Conservation (phyloP, 495 filamentous ascomycete species). For the Aspergillus hancockii region DNA sequence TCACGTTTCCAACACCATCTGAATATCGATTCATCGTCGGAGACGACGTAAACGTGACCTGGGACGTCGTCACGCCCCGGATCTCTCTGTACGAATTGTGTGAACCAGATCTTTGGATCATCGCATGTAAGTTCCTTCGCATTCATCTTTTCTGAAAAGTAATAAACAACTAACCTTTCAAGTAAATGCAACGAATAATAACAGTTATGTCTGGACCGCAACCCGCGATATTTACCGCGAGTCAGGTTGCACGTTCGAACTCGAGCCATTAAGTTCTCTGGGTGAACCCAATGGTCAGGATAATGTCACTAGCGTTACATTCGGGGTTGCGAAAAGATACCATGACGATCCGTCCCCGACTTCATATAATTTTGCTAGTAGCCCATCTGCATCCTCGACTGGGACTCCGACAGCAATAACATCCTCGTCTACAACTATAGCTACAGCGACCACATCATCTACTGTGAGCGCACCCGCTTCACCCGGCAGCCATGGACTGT, state of each 20-base stretch:
- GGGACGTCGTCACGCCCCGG: constrained; percentile 13
- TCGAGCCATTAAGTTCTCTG: constrained; percentile 5
- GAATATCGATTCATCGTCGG: constrained; percentile 11
- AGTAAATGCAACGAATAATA: constrained; percentile 14
- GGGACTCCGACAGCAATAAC: background rate
- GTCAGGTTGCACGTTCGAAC: constrained; percentile 19
- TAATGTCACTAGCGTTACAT: constrained; percentile 15
- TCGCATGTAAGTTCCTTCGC: background rate
- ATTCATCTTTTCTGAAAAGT: background rate
- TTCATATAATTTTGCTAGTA: constrained; percentile 15
- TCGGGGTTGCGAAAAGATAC: constrained; percentile 19
- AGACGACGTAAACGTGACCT: constrained; percentile 17
- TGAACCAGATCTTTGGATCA: background rate
- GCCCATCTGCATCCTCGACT: constrained; percentile 1
- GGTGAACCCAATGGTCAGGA: constrained; percentile 7
- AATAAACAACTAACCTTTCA: background rate
- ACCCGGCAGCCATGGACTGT: background rate
- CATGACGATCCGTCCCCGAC: constrained; percentile 15
- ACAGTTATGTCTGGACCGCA: constrained; percentile 20
- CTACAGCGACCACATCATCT: background rate
- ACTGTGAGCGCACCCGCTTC: background rate
- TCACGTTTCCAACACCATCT: constrained; percentile 11
- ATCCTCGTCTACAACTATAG: background rate
- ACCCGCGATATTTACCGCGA: constrained; percentile 17
- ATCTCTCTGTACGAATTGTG: constrained; percentile 15